Evolutionary conservation across 140 eudicot genomes (phyloP).

Genomic region (Senecio squalidus): DNA sequence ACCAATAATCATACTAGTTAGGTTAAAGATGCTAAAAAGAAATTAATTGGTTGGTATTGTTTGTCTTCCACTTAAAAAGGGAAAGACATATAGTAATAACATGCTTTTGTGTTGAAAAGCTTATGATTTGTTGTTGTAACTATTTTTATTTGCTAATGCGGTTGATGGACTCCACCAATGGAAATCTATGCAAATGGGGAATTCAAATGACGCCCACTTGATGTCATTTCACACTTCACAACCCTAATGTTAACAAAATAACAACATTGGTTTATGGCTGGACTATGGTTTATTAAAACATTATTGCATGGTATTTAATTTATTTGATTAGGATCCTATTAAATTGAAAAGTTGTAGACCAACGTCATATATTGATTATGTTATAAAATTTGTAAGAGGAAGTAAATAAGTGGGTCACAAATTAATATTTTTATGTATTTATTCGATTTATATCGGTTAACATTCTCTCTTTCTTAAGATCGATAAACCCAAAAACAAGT

Average conservation of each 20-base stretch:
- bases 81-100: neutral
- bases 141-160: slow-evolving; percentile 29
- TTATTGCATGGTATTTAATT: no score
- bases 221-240: slow-evolving; percentile 25
- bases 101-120: slow-evolving; percentile 3
- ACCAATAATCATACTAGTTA: neutral
- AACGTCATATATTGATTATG: no score
- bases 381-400: no score
- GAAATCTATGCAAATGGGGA: slow-evolving; percentile 7
- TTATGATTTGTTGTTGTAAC: slow-evolving; percentile 21
- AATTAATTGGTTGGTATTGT: slow-evolving; percentile 13
- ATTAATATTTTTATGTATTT: no score
- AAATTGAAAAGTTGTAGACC: no score
- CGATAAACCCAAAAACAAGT: no score
- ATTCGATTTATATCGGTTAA: no score
- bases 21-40: neutral
- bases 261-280: no score
- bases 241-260: neutral
- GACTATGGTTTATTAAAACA: no score
- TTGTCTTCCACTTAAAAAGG: slow-evolving; percentile 29
- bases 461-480: no score
- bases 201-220: slow-evolving; percentile 24
- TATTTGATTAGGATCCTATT: no score
- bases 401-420: no score
- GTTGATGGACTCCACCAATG: slow-evolving; percentile 36